phyloP scores from a whole-genome alignment of 441 rosid species.

The Macaranga tanarius region DNA sequence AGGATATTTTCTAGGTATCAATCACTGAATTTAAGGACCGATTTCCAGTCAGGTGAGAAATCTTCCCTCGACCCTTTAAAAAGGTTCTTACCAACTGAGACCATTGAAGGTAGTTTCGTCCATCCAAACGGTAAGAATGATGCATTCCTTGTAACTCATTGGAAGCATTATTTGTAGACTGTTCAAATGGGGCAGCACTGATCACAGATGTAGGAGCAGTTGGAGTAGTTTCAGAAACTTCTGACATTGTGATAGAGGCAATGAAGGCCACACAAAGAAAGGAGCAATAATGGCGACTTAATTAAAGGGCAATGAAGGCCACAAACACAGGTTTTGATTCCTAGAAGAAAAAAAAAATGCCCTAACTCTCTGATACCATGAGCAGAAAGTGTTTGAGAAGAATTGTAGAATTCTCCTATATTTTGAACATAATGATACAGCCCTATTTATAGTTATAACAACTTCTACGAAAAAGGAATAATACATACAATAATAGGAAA shows the following conservation, averaged over 20 bases:
- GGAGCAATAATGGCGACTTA: neutral
- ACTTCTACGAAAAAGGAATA: too few relatives aligned
- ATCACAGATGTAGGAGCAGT: neutral
- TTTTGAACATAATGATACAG: too few relatives aligned
- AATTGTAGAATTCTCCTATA: too few relatives aligned
- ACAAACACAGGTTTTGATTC: neutral
- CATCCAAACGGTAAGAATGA: neutral
- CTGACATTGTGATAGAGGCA: neutral
- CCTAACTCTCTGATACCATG: neutral
- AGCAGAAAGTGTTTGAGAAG: neutral
- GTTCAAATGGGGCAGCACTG: neutral
- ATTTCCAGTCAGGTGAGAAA: neutral
- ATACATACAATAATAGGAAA: too few relatives aligned
- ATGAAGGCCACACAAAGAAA: neutral
- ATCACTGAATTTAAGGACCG: too few relatives aligned
- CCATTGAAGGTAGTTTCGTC: neutral
- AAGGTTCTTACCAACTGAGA: neutral
- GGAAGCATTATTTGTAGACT: neutral
- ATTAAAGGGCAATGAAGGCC: neutral
- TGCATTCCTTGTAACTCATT: neutral
- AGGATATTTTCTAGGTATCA: too few relatives aligned
- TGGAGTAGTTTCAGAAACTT: neutral
- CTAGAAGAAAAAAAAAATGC: neutral
- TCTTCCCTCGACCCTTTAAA: neutral
- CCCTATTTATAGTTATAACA: too few relatives aligned